Base-by-base conservation (phyloP, 805 yeast genomes). In the Kuraishia ogatae region DNA sequence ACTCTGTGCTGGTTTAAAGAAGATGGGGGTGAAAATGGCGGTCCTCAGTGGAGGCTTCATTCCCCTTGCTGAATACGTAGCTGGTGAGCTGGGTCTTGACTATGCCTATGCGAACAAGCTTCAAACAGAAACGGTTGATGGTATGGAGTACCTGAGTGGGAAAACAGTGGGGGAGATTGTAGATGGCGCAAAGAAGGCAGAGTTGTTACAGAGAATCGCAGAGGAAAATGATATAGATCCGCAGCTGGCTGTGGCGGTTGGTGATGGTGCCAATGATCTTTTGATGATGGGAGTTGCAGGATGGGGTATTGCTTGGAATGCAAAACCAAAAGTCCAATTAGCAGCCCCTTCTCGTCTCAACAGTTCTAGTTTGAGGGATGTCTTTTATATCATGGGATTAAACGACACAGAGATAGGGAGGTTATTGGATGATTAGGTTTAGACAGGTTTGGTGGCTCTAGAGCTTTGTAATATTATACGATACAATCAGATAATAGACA, bases 221-320 rank as follows among this genome's bases (percentile, higher is more conserved):
- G 60, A 67, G 4, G 77, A 76, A 48, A 85, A 83, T 59, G 68
- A 68, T 11, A 73, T 87, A 39, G 80, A 78, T 22, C 71, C 82
- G 11, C 66, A 66, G 49, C 65, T 75, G 2, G 84, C 85, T 1
- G 85, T 88, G 50, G 97, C 97, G 52, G 87, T 93, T 46, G 98
- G 98, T 43, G 98, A 94, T 67, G 99, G 99, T 46, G 97, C 98
- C 23, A 94, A 94, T 64, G 99, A 94, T 71, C 74, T 94, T 65
- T 80, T 81, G 50, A 96, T 96, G 91, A 94, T 94, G 98, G 79
- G 74, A 1, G 81, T 71, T 15, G 97, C 97, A 1, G 98, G 98
- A 0, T 87, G 83, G 66, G 99, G 99, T 21, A 77, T 94, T 54
- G 99, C 99, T 0, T 94, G 97, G 96, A 88, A 90, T 67, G 99